Conservation (phyloP, 1,284 basidiomycete genomes). For the Rhizopogon parksii region DNA sequence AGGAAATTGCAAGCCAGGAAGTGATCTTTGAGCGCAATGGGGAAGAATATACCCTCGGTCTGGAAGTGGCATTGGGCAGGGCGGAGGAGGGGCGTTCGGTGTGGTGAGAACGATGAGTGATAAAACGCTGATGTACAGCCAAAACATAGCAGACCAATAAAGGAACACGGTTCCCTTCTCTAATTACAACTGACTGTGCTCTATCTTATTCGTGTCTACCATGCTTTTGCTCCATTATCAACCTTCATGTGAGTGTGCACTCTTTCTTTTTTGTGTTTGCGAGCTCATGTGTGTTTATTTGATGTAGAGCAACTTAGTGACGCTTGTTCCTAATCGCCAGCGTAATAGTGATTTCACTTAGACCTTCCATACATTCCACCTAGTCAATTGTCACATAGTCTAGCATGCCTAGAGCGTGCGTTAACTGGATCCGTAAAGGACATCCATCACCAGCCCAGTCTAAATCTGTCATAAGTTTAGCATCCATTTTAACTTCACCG, state of each 20-base stretch:
- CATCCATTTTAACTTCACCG: not conserved
- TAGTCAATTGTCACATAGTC: not conserved
- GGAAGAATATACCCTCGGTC: conserved; percentile 24
- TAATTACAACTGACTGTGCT: not conserved
- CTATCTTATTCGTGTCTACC: not conserved
- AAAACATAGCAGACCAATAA: not conserved
- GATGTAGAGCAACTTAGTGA: not conserved
- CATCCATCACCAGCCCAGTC: too few relatives aligned
- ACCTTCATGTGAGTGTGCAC: not conserved
- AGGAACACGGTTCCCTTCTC: too few relatives aligned
- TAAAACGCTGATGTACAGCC: not conserved
- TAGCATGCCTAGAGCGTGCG: not conserved
- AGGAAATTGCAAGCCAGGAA: conserved; percentile 15
- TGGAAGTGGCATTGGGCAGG: conserved; percentile 28
- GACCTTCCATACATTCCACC: not conserved
- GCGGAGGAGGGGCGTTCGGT: conserved; percentile 27
- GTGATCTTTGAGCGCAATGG: conserved; percentile 25
- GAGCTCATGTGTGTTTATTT: not conserved
- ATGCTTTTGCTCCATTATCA: not conserved
- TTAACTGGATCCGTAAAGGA: not conserved
- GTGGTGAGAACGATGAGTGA: conserved; percentile 17
- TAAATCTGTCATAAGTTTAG: not conserved
- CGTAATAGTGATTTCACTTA: not conserved
- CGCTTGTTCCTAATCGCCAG: not conserved
- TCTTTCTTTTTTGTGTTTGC: not conserved